These are phyloP conservation scores for Marasmius tenuissimus DNA, from an alignment of 1,284 basidiomycete genomes.

Conservation along the genomic window DNA sequence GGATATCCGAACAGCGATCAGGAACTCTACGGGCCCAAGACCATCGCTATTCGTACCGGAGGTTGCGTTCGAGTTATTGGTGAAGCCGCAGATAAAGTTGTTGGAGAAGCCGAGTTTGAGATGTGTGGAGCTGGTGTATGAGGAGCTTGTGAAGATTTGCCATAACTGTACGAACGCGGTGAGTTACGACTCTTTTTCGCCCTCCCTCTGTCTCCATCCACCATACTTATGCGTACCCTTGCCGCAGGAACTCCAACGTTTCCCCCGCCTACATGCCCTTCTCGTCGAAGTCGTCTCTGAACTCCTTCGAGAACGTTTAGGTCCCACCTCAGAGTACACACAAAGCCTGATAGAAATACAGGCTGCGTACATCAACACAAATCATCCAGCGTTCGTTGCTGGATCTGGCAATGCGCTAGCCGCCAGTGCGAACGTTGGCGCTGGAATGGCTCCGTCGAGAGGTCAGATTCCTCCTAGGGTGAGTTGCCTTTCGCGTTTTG, in stretches of 20 bases:
- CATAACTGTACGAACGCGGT: slow-evolving; percentile 95
- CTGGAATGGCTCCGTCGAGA: slow-evolving; percentile 41
- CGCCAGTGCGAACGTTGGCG: slow-evolving; percentile 35
- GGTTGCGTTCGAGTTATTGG: slow-evolving; percentile 94
- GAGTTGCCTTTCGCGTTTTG: slow-evolving; percentile 25
- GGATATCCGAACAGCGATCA: slow-evolving; percentile 97
- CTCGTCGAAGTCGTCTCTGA: slow-evolving; percentile 98
- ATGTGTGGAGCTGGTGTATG: slow-evolving; percentile 98
- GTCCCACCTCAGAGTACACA: slow-evolving; percentile 95
- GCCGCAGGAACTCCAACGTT: slow-evolving; percentile 90
- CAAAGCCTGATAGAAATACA: slow-evolving; percentile 97
- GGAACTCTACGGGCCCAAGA: slow-evolving; percentile 96
- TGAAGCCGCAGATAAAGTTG: slow-evolving; percentile 98
- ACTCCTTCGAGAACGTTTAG: slow-evolving; percentile 90
- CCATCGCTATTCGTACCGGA: slow-evolving; percentile 98
- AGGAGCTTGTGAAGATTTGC: slow-evolving; percentile 99
- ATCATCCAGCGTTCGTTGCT: slow-evolving; percentile 88
- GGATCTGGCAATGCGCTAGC: slow-evolving; percentile 56
- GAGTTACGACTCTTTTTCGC: slow-evolving; percentile 24
- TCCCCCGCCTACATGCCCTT: slow-evolving; percentile 91
- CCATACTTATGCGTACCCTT: background rate
- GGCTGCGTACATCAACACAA: slow-evolving; percentile 99
- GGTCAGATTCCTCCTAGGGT: slow-evolving; percentile 51
- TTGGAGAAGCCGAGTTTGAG: slow-evolving; percentile 91
- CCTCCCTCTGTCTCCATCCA: background rate